Conservation (phyloP, 2,329 filamentous ascomycete genomes). For the Alternaria sp. region DNA sequence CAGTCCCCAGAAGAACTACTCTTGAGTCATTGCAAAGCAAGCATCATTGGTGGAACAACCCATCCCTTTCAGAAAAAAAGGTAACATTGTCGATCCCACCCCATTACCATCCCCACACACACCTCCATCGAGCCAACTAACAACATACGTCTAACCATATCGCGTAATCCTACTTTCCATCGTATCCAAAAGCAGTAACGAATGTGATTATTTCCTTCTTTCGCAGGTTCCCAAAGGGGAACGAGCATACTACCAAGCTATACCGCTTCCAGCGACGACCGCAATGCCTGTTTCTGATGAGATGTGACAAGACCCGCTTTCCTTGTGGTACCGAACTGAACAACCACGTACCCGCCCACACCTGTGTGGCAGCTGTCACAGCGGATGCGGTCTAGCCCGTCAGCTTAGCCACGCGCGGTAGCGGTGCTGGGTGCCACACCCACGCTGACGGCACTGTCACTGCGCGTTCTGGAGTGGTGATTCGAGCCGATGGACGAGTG, state of each 20-base stretch:
- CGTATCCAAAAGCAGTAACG: background rate
- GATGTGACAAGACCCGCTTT: conserved; percentile 3
- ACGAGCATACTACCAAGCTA: background rate
- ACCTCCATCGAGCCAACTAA: background rate
- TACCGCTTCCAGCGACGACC: background rate
- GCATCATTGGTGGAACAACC: background rate
- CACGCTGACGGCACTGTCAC: conserved; percentile 36
- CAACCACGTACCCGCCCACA: background rate
- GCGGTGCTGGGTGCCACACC: conserved; percentile 19
- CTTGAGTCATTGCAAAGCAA: background rate
- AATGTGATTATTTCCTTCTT: background rate
- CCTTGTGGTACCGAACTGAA: background rate
- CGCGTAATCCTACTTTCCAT: background rate
- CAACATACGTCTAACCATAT: background rate
- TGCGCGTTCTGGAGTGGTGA: conserved; percentile 10
- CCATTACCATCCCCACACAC: background rate
- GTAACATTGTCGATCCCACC: background rate
- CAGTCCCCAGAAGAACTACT: background rate
- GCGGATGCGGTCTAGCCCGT: background rate
- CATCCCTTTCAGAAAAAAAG: background rate
- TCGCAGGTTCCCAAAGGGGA: background rate
- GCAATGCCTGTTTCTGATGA: background rate
- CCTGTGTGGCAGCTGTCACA: background rate
- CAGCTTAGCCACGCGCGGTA: conserved; percentile 27
- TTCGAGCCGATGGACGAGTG: background rate